Evolutionary conservation across 1,284 basidiomycete species (phyloP).

Genomic region (Puccinia novopanici): DNA sequence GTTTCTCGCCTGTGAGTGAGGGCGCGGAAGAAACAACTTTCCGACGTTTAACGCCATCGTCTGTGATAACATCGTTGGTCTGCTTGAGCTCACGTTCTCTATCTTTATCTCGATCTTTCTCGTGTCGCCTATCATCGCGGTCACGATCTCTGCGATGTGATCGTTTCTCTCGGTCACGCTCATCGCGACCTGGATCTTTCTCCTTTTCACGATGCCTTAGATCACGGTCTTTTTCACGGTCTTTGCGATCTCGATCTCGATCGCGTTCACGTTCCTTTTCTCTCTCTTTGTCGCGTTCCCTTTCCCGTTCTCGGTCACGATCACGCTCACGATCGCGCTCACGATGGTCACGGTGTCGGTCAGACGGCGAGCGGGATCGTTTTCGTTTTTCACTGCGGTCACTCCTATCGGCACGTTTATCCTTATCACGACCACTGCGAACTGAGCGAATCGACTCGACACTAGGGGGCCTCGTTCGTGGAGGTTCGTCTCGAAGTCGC

Average conservation of each 20-base stretch:
- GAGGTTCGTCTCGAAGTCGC: slow-evolving; percentile 59
- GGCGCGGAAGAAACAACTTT: slow-evolving; percentile 37
- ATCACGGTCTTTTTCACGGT: slow-evolving; percentile 39
- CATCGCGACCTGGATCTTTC: slow-evolving; percentile 53
- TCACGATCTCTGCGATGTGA: slow-evolving; percentile 49
- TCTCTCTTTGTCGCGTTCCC: slow-evolving; percentile 56
- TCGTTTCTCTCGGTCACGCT: slow-evolving; percentile 53
- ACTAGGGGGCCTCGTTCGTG: slow-evolving; percentile 52
- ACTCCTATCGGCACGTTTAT: slow-evolving; percentile 46
- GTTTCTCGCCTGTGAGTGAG: slow-evolving; percentile 9
- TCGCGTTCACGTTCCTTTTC: slow-evolving; percentile 51
- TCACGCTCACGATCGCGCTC: slow-evolving; percentile 55
- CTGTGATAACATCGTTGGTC: slow-evolving; percentile 33
- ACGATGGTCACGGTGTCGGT: slow-evolving; percentile 54
- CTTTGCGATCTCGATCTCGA: slow-evolving; percentile 45
- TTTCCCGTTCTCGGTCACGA: slow-evolving; percentile 55
- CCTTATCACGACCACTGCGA: slow-evolving; percentile 37
- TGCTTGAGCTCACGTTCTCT: slow-evolving; percentile 31
- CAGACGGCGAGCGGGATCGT: slow-evolving; percentile 48
- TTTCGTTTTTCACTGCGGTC: slow-evolving; percentile 51
- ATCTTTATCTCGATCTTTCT: slow-evolving; percentile 40
- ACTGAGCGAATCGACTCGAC: slow-evolving; percentile 52
- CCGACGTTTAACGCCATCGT: slow-evolving; percentile 40
- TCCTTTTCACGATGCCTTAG: slow-evolving; percentile 51
- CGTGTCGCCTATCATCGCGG: slow-evolving; percentile 41